phyloP scores from a whole-genome alignment of 202 grass and related monocot genomes.

The Saccharum hybrid region DNA sequence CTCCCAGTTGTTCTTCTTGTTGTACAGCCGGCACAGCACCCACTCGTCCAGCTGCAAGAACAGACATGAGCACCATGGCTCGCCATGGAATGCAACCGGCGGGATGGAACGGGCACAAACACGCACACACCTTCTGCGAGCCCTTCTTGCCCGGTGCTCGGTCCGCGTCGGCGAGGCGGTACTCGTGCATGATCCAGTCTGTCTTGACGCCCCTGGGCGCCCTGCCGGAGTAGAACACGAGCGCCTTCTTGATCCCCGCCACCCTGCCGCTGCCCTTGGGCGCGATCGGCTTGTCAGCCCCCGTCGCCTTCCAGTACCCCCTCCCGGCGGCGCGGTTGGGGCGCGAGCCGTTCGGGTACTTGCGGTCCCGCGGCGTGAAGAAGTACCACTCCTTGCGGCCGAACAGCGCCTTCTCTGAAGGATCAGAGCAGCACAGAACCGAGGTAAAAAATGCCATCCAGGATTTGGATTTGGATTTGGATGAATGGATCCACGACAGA shows the following conservation, averaged over 20 bases:
- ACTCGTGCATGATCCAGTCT: conserved; percentile 90
- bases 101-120: too few relatives aligned
- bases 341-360: conserved; percentile 78
- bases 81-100: too few relatives aligned
- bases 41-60: conserved; percentile 68
- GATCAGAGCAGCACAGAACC: neutral
- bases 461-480: neutral
- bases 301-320: conserved; percentile 91
- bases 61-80: too few relatives aligned
- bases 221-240: conserved; percentile 82
- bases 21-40: conserved; percentile 75
- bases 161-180: conserved; percentile 51
- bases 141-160: too few relatives aligned
- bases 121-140: too few relatives aligned
- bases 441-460: conserved; percentile 18
- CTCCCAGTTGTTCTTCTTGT: conserved; percentile 86
- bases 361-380: conserved; percentile 76
- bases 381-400: conserved; percentile 86
- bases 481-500: neutral
- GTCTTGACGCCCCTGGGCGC: conserved; percentile 67
- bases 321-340: conserved; percentile 68
- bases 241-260: conserved; percentile 74
- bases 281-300: conserved; percentile 72
- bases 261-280: neutral
- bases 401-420: conserved; percentile 82